These are phyloP conservation scores for Mollisiaceae sp. DNA, from an alignment of 2,329 filamentous ascomycete species.

Conservation along the genomic window DNA sequence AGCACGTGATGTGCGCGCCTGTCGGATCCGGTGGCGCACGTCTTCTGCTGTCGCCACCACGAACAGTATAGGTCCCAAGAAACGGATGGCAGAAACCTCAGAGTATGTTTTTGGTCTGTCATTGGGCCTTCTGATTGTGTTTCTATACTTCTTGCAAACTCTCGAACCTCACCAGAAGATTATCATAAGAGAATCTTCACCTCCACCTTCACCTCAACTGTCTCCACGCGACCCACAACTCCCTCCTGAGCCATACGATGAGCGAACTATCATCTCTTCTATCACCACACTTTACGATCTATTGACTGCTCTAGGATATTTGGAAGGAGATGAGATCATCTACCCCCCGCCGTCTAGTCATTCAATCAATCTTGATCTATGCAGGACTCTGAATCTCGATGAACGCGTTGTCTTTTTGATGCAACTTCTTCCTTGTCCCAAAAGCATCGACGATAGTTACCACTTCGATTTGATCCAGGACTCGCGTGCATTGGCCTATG, in stretches of 20 bases:
- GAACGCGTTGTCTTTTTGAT: constrained; percentile 4
- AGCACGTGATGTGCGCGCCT: background rate
- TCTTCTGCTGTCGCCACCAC: too few relatives aligned
- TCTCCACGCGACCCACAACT: background rate
- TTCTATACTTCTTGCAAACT: background rate
- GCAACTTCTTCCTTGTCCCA: constrained; percentile 1
- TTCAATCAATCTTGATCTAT: background rate
- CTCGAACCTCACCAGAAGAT: background rate
- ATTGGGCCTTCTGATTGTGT: background rate
- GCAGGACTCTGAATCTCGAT: background rate
- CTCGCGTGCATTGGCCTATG: background rate
- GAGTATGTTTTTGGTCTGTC: constrained; percentile 1
- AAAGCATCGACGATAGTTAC: background rate
- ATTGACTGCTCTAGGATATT: background rate
- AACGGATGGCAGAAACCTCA: background rate
- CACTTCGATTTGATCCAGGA: background rate
- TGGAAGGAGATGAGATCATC: background rate
- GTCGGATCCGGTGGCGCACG: background rate
- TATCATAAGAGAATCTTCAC: background rate
- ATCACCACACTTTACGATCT: background rate
- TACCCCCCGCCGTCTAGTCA: background rate
- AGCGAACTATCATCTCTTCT: background rate
- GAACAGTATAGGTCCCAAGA: background rate
- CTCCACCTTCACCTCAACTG: background rate
- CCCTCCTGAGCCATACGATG: constrained; percentile 1